phyloP scores from a whole-genome alignment of 768 basidiomycete species.

The Amanita inopinata region DNA sequence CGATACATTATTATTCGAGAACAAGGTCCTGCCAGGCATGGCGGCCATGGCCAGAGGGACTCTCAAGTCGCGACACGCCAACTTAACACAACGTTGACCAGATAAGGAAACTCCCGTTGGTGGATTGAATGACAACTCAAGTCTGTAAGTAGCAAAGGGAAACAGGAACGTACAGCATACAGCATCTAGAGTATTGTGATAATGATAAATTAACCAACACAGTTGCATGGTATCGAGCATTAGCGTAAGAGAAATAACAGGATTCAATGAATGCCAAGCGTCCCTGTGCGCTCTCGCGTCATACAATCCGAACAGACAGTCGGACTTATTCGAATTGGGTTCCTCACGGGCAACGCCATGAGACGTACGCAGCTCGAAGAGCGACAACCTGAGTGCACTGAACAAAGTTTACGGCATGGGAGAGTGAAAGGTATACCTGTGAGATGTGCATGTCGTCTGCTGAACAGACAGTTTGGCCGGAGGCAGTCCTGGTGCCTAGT shows the following conservation, averaged over 20 bases:
- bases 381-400: slow-evolving; percentile 35
- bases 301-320: slow-evolving; percentile 34
- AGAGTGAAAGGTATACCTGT: slow-evolving; percentile 30
- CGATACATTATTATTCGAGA: no score
- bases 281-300: slow-evolving; percentile 19
- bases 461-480: slow-evolving; percentile 58
- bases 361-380: slow-evolving; percentile 46
- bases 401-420: slow-evolving; percentile 6
- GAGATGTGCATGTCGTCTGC: slow-evolving; percentile 49
- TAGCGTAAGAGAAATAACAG: no score
- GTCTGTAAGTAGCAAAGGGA: no score
- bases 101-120: not conserved
- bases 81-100: not conserved
- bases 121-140: no score
- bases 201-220: not conserved
- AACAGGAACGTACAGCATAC: no score
- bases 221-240: no score
- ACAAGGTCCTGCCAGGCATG: not conserved
- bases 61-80: no score
- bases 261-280: no score
- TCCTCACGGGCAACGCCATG: slow-evolving; percentile 60
- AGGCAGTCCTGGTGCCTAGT: slow-evolving; percentile 62
- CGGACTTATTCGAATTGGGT: slow-evolving; percentile 63
- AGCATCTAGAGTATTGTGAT: no score
- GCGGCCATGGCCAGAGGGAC: not conserved